Evolutionary conservation across 2,329 filamentous ascomycete genomes (phyloP), one percentile per base, ranked within the genome.

Genomic region (Karstenula rhodostoma): DNA sequence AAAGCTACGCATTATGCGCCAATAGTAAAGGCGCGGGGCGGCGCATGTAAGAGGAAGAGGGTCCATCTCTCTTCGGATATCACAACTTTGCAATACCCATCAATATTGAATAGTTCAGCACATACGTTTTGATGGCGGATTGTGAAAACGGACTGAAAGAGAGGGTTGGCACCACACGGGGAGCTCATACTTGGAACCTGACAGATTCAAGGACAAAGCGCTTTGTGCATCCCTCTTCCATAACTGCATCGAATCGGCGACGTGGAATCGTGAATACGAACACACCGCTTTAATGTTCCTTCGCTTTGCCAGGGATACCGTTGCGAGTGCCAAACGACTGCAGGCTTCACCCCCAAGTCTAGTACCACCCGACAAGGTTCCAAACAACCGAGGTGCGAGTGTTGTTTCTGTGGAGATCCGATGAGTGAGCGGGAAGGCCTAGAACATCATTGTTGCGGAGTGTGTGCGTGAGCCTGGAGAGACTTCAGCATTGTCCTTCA

Each of bases 51-150:
- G 52, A 55, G 42, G 19, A 3, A 22, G 42, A 32, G 12, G 27
- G 23, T 25, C 12, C 23, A 56, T 37, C 13, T 40, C 49, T 33
- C 46, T 22, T 40, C 15, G 33, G 33, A 49, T 50, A 48, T 57
- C 37, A 22, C 25, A 57, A 49, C 25, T 49, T 49, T 49, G 40
- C 40, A 56, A 57, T 57, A 57, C 54, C 54, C 54, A 57, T 57
- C 33, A 19, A 49, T 42, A 49, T 56, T 48, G 32, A n/a, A 57
- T 33, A 49, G 19, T 57, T 57, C 44, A 19, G 27, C 27, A 52
- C 15, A 35, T 13, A 23, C n/a, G n/a, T n/a, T 29, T 15, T 19
- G 19, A 25, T 35, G 12, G 9, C 22, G 32, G 9, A 37, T 12
- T 8, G 15, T 37, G 48, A 22, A 19, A 33, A 13, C 10, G 42